Evolutionary conservation across 2,329 filamentous ascomycete species (phyloP), one percentile per base, ranked within the genome.

Genomic region (Pyrenophora graminea): DNA sequence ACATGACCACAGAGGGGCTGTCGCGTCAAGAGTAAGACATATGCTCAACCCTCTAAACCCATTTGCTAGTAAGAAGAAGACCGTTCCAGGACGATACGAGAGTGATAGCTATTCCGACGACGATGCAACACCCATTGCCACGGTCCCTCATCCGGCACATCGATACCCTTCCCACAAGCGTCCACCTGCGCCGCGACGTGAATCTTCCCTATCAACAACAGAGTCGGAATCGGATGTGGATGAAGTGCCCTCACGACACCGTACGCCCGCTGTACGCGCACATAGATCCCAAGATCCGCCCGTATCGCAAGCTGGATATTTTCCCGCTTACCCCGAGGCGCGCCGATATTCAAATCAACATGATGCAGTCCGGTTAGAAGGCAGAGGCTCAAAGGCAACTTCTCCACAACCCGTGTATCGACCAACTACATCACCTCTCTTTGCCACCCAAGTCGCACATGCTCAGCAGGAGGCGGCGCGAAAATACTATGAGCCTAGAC

Each of bases 391-490:
- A 39, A 56, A 45, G 12, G 54, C 62, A 13, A 56, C 58, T 8
- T 60, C 63, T 27, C 60, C 60, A 6, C 58, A 58, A n/a, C 62
- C 66, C 12, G 64, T 71, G 1, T 80, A 79, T 56, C 74, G 68
- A 5, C 78, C 78, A 2, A 77, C 74, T 2, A 74, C 74, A 37
- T 67, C 71, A 1, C 78, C 78, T 3, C 60, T 79, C 3, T 80
- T 80, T 52, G 78, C 78, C 3, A 76, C 76, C 0, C 75, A 76
- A 13, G 71, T 79, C 4, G 75, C 76, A 6, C 70, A 74, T 21
- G 47, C 74, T 30, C 67, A 75, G 31, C 48, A 46, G 12, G 48
- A 51, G 38, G 48, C 43, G 50, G 63, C 66, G 25, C 61, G 66
- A 1, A 67, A 64, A 21, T 67, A 71, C 53, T 67, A 72, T 41